These are phyloP conservation scores for Rhynchospora breviuscula DNA, from an alignment of 176 grass and related monocot species.

Conservation along the genomic window DNA sequence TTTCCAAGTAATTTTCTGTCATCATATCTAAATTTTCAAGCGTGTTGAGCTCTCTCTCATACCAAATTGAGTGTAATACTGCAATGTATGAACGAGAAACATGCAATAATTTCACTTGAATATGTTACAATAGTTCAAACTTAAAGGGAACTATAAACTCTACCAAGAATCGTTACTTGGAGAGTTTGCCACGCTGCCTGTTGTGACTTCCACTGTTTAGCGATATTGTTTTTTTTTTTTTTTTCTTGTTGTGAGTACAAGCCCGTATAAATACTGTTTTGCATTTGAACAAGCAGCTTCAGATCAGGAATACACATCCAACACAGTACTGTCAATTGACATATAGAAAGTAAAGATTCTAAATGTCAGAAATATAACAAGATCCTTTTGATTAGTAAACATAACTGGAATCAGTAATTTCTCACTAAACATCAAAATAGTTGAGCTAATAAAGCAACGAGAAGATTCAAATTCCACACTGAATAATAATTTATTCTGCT, in stretches of 20 bases:
- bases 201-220: not conserved
- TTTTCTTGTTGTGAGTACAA: not conserved
- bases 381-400: not conserved
- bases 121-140: not conserved
- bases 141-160: not conserved
- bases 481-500: not conserved
- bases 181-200: not conserved
- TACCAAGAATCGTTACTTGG: not conserved
- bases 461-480: not conserved
- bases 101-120: not conserved
- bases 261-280: not conserved
- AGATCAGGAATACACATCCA: not conserved
- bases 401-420: not conserved
- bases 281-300: not conserved
- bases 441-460: not conserved
- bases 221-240: not conserved
- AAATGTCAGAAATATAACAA: not conserved
- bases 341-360: not conserved
- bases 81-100: not conserved
- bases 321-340: not conserved
- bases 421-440: not conserved
- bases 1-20: no score
- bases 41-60: not conserved
- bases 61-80: not conserved
- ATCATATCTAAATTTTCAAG: not conserved